Evolutionary conservation across 495 filamentous ascomycete genomes (phyloP).

Genomic region (Aeminium ludgeri): DNA sequence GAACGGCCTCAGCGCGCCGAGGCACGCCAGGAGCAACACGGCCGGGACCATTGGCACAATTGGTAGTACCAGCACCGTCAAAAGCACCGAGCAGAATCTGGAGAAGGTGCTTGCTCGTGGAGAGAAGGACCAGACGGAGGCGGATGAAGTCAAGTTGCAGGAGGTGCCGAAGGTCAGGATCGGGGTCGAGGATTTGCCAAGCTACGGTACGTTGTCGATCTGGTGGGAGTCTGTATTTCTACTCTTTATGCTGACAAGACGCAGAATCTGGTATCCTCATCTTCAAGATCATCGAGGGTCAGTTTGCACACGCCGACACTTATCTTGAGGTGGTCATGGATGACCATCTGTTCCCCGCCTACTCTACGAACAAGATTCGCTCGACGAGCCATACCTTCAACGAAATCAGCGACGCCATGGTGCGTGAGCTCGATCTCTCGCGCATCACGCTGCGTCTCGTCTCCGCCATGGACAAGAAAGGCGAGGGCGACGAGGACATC

Average conservation of each 20-base stretch:
- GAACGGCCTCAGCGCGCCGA: neutral
- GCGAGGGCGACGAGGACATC: constrained; percentile 50
- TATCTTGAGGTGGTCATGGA: constrained; percentile 85
- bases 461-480: constrained; percentile 55
- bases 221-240: neutral
- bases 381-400: constrained; percentile 51
- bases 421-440: constrained; percentile 90
- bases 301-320: constrained; percentile 56
- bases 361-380: constrained; percentile 57
- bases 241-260: neutral
- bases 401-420: constrained; percentile 88
- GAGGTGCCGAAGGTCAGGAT: constrained; percentile 61
- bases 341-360: constrained; percentile 83
- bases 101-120: constrained; percentile 11
- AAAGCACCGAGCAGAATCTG: constrained; percentile 1
- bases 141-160: constrained; percentile 27
- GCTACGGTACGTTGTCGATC: constrained; percentile 48
- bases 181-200: constrained; percentile 56
- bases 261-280: constrained; percentile 79
- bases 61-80: constrained; percentile 3
- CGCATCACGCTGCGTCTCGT: constrained; percentile 74
- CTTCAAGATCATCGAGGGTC: constrained; percentile 81
- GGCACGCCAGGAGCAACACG: neutral
- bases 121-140: constrained; percentile 41
- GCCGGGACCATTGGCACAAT: constrained; percentile 9